These are phyloP conservation scores for Phanerochaete sordida DNA, from an alignment of 768 basidiomycete species.

Conservation along the genomic window DNA sequence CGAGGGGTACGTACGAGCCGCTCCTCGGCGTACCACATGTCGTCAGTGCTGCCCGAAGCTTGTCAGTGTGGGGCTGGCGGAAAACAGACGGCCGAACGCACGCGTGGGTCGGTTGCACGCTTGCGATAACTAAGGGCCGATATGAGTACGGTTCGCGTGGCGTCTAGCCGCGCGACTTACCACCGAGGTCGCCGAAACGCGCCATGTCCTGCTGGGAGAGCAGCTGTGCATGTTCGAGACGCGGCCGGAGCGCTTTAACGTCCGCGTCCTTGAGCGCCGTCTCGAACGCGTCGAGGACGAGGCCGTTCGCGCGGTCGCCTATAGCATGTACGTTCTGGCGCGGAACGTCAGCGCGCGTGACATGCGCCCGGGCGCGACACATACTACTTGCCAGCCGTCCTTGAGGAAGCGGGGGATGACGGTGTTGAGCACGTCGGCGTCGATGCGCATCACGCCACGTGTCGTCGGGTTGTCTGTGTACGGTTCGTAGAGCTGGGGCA, in stretches of 20 bases:
- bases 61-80: conserved; percentile 6
- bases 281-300: conserved; percentile 84
- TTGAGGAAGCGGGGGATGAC: conserved; percentile 67
- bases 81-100: conserved; percentile 34
- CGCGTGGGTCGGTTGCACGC: conserved; percentile 88
- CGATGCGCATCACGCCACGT: conserved; percentile 73
- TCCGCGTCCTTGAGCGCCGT: conserved; percentile 55
- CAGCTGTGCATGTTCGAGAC: conserved; percentile 91
- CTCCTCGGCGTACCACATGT: conserved; percentile 88
- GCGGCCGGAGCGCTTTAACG: conserved; percentile 64
- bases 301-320: conserved; percentile 82
- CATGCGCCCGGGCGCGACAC: conserved; percentile 20
- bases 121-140: conserved; percentile 63
- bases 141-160: not conserved
- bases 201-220: conserved; percentile 72
- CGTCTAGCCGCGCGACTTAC: conserved; percentile 37
- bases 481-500: conserved; percentile 65
- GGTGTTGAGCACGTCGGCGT: conserved; percentile 54
- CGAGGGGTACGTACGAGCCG: conserved; percentile 53
- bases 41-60: conserved; percentile 53
- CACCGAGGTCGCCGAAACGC: conserved; percentile 75
- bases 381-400: conserved; percentile 89
- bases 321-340: conserved; percentile 82
- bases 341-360: not conserved
- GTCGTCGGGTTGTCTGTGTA: conserved; percentile 78